Evolutionary conservation across 2,329 filamentous ascomycete genomes (phyloP).

Genomic region (Diplodia seriata): DNA sequence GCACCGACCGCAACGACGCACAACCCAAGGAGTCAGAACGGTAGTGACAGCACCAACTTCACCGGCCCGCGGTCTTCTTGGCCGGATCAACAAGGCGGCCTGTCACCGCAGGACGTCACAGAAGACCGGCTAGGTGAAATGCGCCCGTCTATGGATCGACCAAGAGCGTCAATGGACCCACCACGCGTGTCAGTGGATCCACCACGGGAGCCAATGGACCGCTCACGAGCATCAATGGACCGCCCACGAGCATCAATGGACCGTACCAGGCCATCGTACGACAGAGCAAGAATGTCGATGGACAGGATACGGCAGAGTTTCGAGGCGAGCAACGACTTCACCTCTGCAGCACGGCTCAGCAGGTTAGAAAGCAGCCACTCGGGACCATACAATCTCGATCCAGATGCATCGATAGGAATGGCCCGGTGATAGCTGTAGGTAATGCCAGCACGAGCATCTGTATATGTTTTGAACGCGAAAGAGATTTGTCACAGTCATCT

Average conservation of each 20-base stretch:
- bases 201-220: conserved; percentile 83
- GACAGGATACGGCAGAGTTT: conserved; percentile 84
- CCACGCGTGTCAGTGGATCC: conserved; percentile 84
- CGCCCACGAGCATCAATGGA: conserved; percentile 36
- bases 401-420: conserved; percentile 9
- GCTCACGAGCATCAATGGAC: conserved; percentile 27
- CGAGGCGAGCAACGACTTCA: conserved; percentile 89
- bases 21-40: conserved; percentile 83
- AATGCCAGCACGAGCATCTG: conserved; percentile 30
- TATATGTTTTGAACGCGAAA: conserved; percentile 31
- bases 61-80: conserved; percentile 54
- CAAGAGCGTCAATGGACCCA: conserved; percentile 39
- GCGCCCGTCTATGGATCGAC: conserved; percentile 22
- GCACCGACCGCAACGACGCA: conserved; percentile 72
- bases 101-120: background rate
- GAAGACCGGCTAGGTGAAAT: conserved; percentile 14
- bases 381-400: conserved; percentile 8
- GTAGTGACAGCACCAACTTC: conserved; percentile 93
- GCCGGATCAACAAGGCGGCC: conserved; percentile 33
- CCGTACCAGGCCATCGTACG: conserved; percentile 78
- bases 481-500: conserved; percentile 31
- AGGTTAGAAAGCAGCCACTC: conserved; percentile 73
- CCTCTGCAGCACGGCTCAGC: conserved; percentile 82
- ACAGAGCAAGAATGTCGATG: conserved; percentile 85
- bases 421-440: conserved; percentile 29